Evolutionary conservation across 805 yeast species (phyloP).

Genomic region (Candida oleophila): DNA sequence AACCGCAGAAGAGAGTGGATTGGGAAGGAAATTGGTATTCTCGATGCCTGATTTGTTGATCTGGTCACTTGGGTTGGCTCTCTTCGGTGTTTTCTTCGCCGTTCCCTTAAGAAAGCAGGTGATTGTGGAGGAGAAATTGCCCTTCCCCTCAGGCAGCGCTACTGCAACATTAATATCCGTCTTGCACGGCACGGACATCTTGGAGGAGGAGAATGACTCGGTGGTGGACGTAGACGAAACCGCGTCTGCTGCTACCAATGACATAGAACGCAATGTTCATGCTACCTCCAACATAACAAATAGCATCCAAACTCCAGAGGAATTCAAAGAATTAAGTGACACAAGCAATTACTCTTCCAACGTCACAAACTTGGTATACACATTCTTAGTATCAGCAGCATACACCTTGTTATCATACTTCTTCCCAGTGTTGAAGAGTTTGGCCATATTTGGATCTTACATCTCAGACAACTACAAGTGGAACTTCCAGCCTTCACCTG

Average conservation of each 20-base stretch:
- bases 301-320: constrained; percentile 2
- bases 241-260: background rate
- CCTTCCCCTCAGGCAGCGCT: constrained; percentile 94
- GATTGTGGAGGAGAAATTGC: constrained; percentile 79
- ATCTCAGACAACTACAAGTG: constrained; percentile 69
- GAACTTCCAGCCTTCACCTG: constrained; percentile 95
- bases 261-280: background rate
- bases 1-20: constrained; percentile 75
- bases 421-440: constrained; percentile 59
- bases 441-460: constrained; percentile 74
- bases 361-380: constrained; percentile 53
- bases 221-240: background rate
- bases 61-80: constrained; percentile 87
- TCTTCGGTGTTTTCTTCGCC: constrained; percentile 95
- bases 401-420: constrained; percentile 76
- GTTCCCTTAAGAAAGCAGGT: constrained; percentile 85
- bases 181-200: constrained; percentile 65
- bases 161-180: constrained; percentile 92
- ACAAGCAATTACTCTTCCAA: constrained; percentile 47
- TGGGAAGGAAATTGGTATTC: constrained; percentile 35
- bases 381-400: constrained; percentile 67
- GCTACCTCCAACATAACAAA: background rate
- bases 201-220: constrained; percentile 7
- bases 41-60: constrained; percentile 55
- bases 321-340: constrained; percentile 1